Base-by-base conservation (phyloP, 768 basidiomycete genomes). In the Trametes cingulata region DNA sequence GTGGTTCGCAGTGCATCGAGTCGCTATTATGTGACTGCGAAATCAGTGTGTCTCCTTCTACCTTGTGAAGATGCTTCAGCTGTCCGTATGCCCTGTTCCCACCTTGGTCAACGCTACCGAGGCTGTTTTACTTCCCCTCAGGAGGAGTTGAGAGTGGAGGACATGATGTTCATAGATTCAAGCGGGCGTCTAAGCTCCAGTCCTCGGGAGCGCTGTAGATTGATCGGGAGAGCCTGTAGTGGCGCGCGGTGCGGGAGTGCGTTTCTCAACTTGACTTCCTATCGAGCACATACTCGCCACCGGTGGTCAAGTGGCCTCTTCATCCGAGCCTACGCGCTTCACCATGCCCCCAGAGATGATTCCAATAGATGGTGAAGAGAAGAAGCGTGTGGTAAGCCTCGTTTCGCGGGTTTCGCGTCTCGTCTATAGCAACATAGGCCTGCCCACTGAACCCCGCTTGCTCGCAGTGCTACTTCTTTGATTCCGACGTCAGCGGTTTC, bases 401-500 rank as follows among this genome's bases (percentile, higher is more conserved):
- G 42, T 43, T 4, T 50, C 36, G 47, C 58, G 57, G 46, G 56
- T 52, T 57, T 43, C 27, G 49, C 9, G 36, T 51, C 49, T n/a
- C 19, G 42, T 41, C 13, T 41, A 19, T 42, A 35, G 5, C n/a
- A 22, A n/a, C n/a, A n/a, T n/a, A n/a, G 29, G 10, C 20, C 17
- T 12, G 14, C 29, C 13, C 25, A 14, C 36, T 25, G 17, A 24
- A 37, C 45, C 25, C 57, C 53, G 2, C 52, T 20, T 61, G 22
- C 52, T 20, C 59, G 22, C 58, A 97, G 91, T 98, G 96, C 72
- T 99, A 99, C 80, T 99, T 99, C 81, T 99, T 95, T 78, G 96
- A 99, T 76, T 96, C 95, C 33, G 96, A 99, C 72, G 95, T 99
- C 74, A 96, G 97, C 22, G 96, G 97, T 52, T 99, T 98, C 73